phyloP scores from a whole-genome alignment of 2,329 filamentous ascomycete genomes.

The Aphanocladium album region DNA sequence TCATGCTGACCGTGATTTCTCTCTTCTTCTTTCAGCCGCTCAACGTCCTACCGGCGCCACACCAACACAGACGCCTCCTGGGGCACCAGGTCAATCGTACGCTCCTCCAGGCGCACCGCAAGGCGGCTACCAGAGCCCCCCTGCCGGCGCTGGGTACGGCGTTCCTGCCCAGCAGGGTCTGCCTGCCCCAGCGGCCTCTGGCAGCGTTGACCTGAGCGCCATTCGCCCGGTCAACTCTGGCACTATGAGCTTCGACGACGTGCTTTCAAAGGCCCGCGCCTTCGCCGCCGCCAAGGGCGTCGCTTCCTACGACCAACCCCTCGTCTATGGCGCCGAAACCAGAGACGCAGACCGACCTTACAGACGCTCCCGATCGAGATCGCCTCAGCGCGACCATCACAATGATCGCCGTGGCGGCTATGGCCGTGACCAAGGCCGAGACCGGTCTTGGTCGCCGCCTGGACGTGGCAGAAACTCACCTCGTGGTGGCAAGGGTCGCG shows the following conservation, averaged over 20 bases:
- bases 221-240: conserved; percentile 77
- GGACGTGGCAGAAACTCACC: conserved; percentile 58
- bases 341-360: conserved; percentile 47
- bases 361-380: conserved; percentile 65
- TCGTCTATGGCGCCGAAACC: conserved; percentile 37
- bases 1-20: conserved; percentile 9
- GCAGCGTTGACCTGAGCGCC: conserved; percentile 72
- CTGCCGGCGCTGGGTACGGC: conserved; percentile 33
- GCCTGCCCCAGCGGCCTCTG: conserved; percentile 66
- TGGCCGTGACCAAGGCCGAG: conserved; percentile 41
- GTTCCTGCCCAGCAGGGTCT: conserved; percentile 39
- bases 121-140: conserved; percentile 32
- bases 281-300: conserved; percentile 77
- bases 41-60: conserved; percentile 39
- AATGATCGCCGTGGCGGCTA: conserved; percentile 71
- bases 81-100: conserved; percentile 32
- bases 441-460: conserved; percentile 62
- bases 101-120: conserved; percentile 31
- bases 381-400: conserved; percentile 65
- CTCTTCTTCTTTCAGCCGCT: conserved; percentile 32
- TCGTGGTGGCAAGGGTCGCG: conserved; percentile 46
- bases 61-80: conserved; percentile 38
- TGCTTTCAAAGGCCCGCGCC: conserved; percentile 77
- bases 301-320: conserved; percentile 54
- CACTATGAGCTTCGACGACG: conserved; percentile 77